Conservation (phyloP, 2,329 filamentous ascomycete species). For the Didymella sp. region DNA sequence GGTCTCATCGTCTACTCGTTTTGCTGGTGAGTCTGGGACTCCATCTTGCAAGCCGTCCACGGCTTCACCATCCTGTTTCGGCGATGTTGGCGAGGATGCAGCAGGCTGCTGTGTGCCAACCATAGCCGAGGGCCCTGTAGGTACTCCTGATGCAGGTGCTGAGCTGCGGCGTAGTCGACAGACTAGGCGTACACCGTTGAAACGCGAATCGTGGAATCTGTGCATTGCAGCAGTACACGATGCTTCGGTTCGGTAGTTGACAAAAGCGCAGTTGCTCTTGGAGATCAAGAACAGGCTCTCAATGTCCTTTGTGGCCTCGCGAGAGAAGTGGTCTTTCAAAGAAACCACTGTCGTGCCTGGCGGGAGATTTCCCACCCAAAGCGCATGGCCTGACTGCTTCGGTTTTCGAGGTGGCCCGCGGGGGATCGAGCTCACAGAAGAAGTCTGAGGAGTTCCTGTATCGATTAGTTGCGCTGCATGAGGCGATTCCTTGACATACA, state of each 20-base stretch:
- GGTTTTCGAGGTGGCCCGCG: slow-evolving; percentile 72
- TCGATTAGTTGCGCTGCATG: slow-evolving; percentile 9
- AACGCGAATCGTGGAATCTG: slow-evolving; percentile 88
- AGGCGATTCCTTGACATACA: neutral
- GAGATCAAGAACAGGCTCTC: slow-evolving; percentile 94
- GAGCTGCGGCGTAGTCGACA: slow-evolving; percentile 75
- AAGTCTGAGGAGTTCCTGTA: slow-evolving; percentile 32
- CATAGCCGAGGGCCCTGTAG: slow-evolving; percentile 62
- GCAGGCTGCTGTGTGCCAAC: slow-evolving; percentile 34
- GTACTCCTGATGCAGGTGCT: slow-evolving; percentile 56
- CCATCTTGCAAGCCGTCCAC: slow-evolving; percentile 21
- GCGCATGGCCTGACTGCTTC: slow-evolving; percentile 78
- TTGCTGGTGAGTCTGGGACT: slow-evolving; percentile 15
- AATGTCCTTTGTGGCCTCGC: slow-evolving; percentile 74
- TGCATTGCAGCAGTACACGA: slow-evolving; percentile 79
- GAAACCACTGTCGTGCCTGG: slow-evolving; percentile 81
- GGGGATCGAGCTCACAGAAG: slow-evolving; percentile 51
- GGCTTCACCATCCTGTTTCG: slow-evolving; percentile 26
- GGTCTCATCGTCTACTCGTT: slow-evolving; percentile 22
- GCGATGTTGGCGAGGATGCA: slow-evolving; percentile 37
- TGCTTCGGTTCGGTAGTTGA: slow-evolving; percentile 86
- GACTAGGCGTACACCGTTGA: slow-evolving; percentile 83
- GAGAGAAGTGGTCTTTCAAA: slow-evolving; percentile 90
- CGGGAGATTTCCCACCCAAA: slow-evolving; percentile 95
- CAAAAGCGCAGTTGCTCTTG: slow-evolving; percentile 96